Evolutionary conservation across 441 rosid species (phyloP).

Genomic region (Manihot esculenta): DNA sequence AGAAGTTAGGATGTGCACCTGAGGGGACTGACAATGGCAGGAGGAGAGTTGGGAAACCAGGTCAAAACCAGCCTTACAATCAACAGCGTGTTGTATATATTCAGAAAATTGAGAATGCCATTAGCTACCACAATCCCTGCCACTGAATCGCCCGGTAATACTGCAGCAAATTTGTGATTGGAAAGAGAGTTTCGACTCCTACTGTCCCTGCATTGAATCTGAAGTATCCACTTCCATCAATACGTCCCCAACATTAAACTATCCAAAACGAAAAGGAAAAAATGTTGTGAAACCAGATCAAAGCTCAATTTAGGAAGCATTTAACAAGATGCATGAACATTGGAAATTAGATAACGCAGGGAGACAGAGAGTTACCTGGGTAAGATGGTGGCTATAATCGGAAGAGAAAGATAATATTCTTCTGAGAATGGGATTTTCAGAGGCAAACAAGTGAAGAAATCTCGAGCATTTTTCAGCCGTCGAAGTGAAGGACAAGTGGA

Average conservation of each 20-base stretch:
- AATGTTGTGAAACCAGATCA: not conserved
- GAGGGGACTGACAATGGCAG: constrained; percentile 87
- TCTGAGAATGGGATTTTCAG: constrained; percentile 46
- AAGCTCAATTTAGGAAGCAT: not conserved
- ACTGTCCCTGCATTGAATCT: constrained; percentile 49
- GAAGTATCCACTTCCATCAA: not conserved
- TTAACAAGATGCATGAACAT: no score
- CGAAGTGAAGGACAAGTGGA: constrained; percentile 44
- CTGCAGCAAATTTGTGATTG: constrained; percentile 70
- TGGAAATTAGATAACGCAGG: not conserved
- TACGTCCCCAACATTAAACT: not conserved
- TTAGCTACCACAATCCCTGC: constrained; percentile 85
- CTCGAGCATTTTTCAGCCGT: constrained; percentile 38
- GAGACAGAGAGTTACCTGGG: constrained; percentile 40
- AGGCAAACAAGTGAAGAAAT: constrained; percentile 40
- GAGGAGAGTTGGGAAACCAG: constrained; percentile 94
- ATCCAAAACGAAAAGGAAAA: not conserved
- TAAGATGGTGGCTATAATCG: constrained; percentile 40
- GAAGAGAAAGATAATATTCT: constrained; percentile 45
- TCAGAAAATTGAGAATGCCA: constrained; percentile 72
- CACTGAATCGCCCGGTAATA: constrained; percentile 82
- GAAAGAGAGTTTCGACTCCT: constrained; percentile 36
- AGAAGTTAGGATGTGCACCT: constrained; percentile 39
- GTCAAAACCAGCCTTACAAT: constrained; percentile 83
- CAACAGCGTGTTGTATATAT: constrained; percentile 75